Percentiles rank a stretch among this genome's conserved stretches.
phyloP scores from a whole-genome alignment of 2,329 filamentous ascomycete genomes.

The Alternaria dauci region DNA sequence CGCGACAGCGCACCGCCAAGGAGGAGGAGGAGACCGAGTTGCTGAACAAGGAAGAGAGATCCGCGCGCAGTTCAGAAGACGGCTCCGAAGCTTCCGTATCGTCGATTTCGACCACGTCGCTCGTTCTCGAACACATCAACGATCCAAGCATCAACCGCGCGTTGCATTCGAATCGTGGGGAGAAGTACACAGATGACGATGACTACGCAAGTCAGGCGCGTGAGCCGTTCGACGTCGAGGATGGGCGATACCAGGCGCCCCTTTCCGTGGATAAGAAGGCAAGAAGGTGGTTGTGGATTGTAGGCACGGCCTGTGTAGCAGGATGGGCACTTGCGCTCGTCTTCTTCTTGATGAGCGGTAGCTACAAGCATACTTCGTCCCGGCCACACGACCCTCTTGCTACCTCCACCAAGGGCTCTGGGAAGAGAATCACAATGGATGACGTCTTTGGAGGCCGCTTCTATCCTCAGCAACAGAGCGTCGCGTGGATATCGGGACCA shows the following conservation, averaged over 20 bases:
- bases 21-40: constrained; percentile 58
- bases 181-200: constrained; percentile 52
- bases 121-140: constrained; percentile 79
- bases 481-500: constrained; percentile 79
- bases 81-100: constrained; percentile 66
- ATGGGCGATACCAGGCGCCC: constrained; percentile 54
- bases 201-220: constrained; percentile 58
- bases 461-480: constrained; percentile 68
- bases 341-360: constrained; percentile 70
- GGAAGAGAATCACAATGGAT: constrained; percentile 76
- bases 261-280: constrained; percentile 71
- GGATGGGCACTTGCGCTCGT: constrained; percentile 74
- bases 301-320: constrained; percentile 67
- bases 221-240: constrained; percentile 60
- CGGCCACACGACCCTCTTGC: constrained; percentile 74
- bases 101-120: constrained; percentile 83
- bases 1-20: constrained; percentile 45
- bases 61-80: constrained; percentile 46
- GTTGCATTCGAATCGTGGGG: constrained; percentile 38
- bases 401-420: constrained; percentile 67
- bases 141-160: constrained; percentile 57
- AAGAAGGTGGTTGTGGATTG: constrained; percentile 68
- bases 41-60: constrained; percentile 48
- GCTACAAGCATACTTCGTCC: constrained; percentile 71
- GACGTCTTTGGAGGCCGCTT: constrained; percentile 74